Evolutionary conservation across 2,329 filamentous ascomycete species (phyloP).

Genomic region (Colletotrichum scovillei): DNA sequence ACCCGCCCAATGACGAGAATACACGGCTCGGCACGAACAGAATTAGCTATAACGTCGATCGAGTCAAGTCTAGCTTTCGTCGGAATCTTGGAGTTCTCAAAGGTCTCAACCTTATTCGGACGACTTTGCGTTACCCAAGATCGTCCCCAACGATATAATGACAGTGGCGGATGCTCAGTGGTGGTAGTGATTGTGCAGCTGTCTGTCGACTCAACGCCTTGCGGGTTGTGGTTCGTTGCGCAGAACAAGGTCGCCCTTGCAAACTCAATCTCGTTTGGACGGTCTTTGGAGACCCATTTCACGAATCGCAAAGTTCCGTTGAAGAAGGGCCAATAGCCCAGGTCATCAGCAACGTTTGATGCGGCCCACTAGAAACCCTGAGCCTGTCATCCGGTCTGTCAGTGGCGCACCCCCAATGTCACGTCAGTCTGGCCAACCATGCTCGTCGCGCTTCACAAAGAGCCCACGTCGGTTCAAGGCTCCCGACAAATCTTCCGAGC

Average conservation of each 20-base stretch:
- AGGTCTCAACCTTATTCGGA: constrained; percentile 29
- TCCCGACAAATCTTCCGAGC: constrained; percentile 30
- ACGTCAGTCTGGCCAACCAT: constrained; percentile 25
- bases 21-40: not conserved
- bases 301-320: constrained; percentile 29
- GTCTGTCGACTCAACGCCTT: not conserved
- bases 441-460: not conserved
- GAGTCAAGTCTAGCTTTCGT: not conserved
- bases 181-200: too few species aligned
- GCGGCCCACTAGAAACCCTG: constrained; percentile 20
- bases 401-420: constrained; percentile 28
- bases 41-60: not conserved
- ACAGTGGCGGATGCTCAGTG: not conserved
- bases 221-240: constrained; percentile 12
- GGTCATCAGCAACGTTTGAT: constrained; percentile 4
- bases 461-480: constrained; percentile 14
- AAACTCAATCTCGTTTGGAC: constrained; percentile 36
- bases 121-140: constrained; percentile 4
- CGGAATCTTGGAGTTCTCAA: not conserved
- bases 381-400: constrained; percentile 22
- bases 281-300: constrained; percentile 15
- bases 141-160: not conserved
- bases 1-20: not conserved
- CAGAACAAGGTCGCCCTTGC: constrained; percentile 24
- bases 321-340: constrained; percentile 25